These are phyloP conservation scores for Termitomyces sp. DNA, from an alignment of 768 basidiomycete species.

Conservation along the genomic window DNA sequence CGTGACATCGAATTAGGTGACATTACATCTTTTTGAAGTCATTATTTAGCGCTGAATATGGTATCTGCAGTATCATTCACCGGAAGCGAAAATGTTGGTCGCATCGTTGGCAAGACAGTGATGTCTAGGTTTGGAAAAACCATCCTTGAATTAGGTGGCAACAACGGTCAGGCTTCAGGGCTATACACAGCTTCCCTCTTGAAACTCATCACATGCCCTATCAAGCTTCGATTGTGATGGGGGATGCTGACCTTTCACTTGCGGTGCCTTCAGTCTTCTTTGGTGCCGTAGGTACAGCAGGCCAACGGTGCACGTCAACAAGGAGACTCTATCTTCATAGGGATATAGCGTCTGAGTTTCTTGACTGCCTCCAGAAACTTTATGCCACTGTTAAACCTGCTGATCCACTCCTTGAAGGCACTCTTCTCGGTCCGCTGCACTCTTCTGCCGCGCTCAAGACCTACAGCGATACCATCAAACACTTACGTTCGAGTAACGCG, in stretches of 20 bases:
- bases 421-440: conserved; percentile 88
- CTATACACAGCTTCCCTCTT: conserved; percentile 9
- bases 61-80: conserved; percentile 80
- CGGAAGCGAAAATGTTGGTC: conserved; percentile 85
- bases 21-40: conserved; percentile 13
- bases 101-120: conserved; percentile 83
- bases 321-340: conserved; percentile 88
- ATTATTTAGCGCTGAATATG: conserved; percentile 9
- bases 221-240: conserved; percentile 86
- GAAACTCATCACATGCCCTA: conserved; percentile 16
- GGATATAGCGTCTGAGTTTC: conserved; percentile 70
- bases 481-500: conserved; percentile 63
- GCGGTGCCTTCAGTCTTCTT: conserved; percentile 92
- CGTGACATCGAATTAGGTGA: conserved; percentile 78
- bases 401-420: conserved; percentile 74
- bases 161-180: conserved; percentile 66
- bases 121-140: conserved; percentile 87
- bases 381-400: conserved; percentile 75
- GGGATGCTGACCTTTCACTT: conserved; percentile 88
- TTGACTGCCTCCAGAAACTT: conserved; percentile 66
- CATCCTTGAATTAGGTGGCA: conserved; percentile 90
- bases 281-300: conserved; percentile 81
- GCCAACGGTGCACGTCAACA: conserved; percentile 87
- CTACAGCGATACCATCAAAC: conserved; percentile 60
- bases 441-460: conserved; percentile 59